A percentile compares a stretch with the other conserved stretches of the same genome.
Conservation (phyloP, 495 filamentous ascomycete genomes). For the Poronia punctata region DNA sequence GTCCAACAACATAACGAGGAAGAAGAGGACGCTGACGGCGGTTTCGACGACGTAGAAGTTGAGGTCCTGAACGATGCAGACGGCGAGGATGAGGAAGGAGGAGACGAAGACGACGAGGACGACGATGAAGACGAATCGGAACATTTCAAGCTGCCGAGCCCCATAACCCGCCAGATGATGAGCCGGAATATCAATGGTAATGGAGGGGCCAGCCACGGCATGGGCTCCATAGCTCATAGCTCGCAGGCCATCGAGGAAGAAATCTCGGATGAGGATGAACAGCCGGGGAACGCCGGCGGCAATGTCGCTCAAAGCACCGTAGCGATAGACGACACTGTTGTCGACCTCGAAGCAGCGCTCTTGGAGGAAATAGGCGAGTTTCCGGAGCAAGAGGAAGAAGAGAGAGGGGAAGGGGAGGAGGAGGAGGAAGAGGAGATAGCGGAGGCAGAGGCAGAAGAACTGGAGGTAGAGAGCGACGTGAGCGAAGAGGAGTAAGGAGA, state of each 20-base stretch:
- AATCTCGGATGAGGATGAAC: not conserved
- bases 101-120: conserved; percentile 28
- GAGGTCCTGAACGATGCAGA: conserved; percentile 11
- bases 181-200: conserved; percentile 9
- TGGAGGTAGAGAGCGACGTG: conserved; percentile 30
- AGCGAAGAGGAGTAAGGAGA: conserved; percentile 30
- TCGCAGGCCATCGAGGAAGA: not conserved
- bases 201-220: not conserved
- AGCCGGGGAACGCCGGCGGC: too few species aligned
- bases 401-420: conserved; percentile 5
- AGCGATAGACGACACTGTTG: too few species aligned
- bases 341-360: too few species aligned
- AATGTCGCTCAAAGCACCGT: too few species aligned
- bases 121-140: conserved; percentile 23
- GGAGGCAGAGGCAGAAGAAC: conserved; percentile 19
- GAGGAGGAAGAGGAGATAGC: conserved; percentile 24
- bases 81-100: conserved; percentile 16
- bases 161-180: conserved; percentile 24
- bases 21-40: conserved; percentile 30
- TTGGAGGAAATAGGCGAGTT: too few species aligned
- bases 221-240: conserved; percentile 1
- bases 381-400: not conserved
- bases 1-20: conserved; percentile 23
- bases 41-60: conserved; percentile 19
- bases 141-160: conserved; percentile 29